Evolutionary conservation across 257 asterid species (phyloP), one percentile per base, ranked within the genome.

Genomic region (Euphrasia confusa): DNA sequence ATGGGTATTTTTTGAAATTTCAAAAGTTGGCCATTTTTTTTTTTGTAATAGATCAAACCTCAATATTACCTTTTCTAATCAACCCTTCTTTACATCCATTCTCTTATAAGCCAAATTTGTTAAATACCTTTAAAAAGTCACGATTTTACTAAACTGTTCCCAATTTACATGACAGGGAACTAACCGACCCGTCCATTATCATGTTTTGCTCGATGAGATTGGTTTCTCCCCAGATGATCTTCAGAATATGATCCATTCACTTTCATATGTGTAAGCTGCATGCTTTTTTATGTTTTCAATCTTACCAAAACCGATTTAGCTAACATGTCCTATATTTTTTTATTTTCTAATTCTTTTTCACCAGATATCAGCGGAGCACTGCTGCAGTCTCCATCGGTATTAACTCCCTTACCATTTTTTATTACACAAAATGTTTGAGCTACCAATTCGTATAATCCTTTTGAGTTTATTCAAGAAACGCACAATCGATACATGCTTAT

Each of bases 191-290:
- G 84, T 83, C 53, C 98, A 91, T 71, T 91, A 91, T 75, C 98
- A 88, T 49, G 89, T 88, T 44, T 76, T 91, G 83, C 77, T 82
- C 17, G 95, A 91, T 71, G 98, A 91, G 77, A 91, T 88, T 59
- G 96, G 96, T 72, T 91, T 91, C 88, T 80, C 98, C 66, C 92
- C 98, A 9, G 91, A 86, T 70, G 80, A 66, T 65, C 77, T 91
- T 61, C 98, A 91, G 76, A 80, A 85, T 60, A 79, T 91, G 72
- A 81, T 91, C 66, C 96, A 82, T 74, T 82, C 94, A 44, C 80
- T 88, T 27, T 84, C 96, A 63, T 88, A 88, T 24, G 95, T 86
- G 98, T 91, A 88, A 84, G 94, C 67, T 75, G 58, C 58, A 35
- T 21, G 24, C 66, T 17, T 21, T 21, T 48, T 24, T 15, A n/a